Evolutionary conservation across 1,284 basidiomycete genomes (phyloP).

Genomic region (Anthracocystis panici-leucophaei): DNA sequence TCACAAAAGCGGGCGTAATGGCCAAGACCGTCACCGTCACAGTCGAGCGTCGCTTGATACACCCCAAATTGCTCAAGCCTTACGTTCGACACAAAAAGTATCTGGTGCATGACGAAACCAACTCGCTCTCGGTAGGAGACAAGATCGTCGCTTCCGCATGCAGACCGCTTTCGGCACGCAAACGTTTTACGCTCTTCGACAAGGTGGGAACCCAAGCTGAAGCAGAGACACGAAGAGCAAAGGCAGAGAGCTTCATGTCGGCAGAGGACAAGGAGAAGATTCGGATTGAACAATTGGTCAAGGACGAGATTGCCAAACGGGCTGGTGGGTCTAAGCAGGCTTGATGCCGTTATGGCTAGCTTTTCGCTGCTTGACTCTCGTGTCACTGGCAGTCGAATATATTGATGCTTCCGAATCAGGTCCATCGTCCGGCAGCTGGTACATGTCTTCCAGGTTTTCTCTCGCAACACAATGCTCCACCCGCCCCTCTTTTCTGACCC

Average conservation of each 20-base stretch:
- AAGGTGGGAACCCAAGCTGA: conserved; percentile 45
- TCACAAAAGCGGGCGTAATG: conserved; percentile 66
- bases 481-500: background rate
- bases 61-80: conserved; percentile 63
- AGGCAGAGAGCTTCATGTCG: conserved; percentile 50
- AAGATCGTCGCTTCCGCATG: conserved; percentile 61
- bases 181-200: conserved; percentile 58
- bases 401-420: no score
- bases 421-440: background rate
- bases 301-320: conserved; percentile 51
- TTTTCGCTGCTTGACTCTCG: no score
- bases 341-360: conserved; percentile 5
- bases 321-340: conserved; percentile 21
- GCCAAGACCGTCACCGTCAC: conserved; percentile 66
- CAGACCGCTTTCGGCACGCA: conserved; percentile 63
- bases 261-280: conserved; percentile 62
- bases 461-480: background rate
- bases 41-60: conserved; percentile 57
- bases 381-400: no score
- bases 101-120: conserved; percentile 61
- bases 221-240: conserved; percentile 42
- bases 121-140: conserved; percentile 61
- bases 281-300: conserved; percentile 59
- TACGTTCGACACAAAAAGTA: conserved; percentile 66
- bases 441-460: background rate